phyloP scores from a whole-genome alignment of 148 eudicot genomes.

The Chenopodium formosanum region DNA sequence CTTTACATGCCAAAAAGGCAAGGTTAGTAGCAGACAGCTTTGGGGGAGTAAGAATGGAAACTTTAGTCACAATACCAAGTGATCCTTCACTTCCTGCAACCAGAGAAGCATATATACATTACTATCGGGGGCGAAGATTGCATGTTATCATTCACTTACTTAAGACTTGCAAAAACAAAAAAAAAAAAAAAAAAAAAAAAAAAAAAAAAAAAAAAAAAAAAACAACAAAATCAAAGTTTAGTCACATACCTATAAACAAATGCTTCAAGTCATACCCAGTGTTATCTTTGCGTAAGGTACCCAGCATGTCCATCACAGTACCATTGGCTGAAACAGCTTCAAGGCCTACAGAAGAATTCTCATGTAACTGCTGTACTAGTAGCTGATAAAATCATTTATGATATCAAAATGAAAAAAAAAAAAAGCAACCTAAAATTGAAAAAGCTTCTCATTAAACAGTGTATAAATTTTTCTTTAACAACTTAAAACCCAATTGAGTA shows the following conservation, averaged over 20 bases:
- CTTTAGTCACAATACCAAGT: conserved; percentile 83
- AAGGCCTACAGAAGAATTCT: conserved; percentile 54
- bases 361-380: conserved; percentile 16
- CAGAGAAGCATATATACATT: conserved; percentile 16
- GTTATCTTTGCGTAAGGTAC: conserved; percentile 92
- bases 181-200: background rate
- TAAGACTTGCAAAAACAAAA: conserved; percentile 3
- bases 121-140: background rate
- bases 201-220: no score
- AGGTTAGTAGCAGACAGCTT: conserved; percentile 78
- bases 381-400: conserved; percentile 9
- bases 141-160: background rate
- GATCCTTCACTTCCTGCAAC: conserved; percentile 93
- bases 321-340: conserved; percentile 95
- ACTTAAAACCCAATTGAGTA: background rate
- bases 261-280: conserved; percentile 99
- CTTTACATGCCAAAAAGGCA: conserved; percentile 92
- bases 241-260: conserved; percentile 82
- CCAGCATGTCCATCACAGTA: conserved; percentile 88
- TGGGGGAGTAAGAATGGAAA: conserved; percentile 88
- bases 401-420: conserved; percentile 16
- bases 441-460: background rate
- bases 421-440: background rate
- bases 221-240: background rate
- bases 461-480: background rate